Evolutionary conservation across 1,284 basidiomycete species (phyloP).

Genomic region (Coniophora puteana): DNA sequence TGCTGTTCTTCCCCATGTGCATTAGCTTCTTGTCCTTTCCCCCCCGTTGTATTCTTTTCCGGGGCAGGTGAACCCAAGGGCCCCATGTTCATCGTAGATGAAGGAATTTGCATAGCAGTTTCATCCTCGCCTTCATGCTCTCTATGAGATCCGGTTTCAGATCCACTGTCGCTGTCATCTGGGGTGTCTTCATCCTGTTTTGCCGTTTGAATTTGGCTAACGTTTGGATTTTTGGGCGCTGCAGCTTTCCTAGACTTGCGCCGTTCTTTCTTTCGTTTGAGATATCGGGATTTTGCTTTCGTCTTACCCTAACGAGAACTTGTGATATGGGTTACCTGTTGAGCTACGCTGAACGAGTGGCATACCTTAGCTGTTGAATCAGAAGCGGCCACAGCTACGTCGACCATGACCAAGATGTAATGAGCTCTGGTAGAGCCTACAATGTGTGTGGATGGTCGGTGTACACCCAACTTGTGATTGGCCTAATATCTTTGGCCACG

Average conservation of each 20-base stretch:
- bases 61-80: no score
- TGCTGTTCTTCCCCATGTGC: constrained; percentile 17
- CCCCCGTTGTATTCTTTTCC: constrained; percentile 3
- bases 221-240: constrained; percentile 12
- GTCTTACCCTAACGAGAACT: constrained; percentile 15
- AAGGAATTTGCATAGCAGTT: not conserved
- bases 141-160: not conserved
- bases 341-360: no score
- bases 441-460: no score
- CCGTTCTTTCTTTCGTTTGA: constrained; percentile 25
- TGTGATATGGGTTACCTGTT: not conserved
- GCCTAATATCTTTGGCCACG: no score
- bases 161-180: not conserved
- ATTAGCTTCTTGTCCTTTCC: not conserved
- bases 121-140: constrained; percentile 4
- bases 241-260: constrained; percentile 22
- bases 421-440: no score
- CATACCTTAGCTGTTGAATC: no score
- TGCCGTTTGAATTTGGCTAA: not conserved
- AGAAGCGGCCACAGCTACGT: no score
- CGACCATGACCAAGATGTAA: no score
- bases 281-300: constrained; percentile 25
- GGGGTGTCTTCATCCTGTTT: constrained; percentile 7
- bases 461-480: no score
- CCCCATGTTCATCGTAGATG: constrained; percentile 1